Base-by-base conservation (phyloP, 2,329 filamentous ascomycete species). In the Aphanocladium album region DNA sequence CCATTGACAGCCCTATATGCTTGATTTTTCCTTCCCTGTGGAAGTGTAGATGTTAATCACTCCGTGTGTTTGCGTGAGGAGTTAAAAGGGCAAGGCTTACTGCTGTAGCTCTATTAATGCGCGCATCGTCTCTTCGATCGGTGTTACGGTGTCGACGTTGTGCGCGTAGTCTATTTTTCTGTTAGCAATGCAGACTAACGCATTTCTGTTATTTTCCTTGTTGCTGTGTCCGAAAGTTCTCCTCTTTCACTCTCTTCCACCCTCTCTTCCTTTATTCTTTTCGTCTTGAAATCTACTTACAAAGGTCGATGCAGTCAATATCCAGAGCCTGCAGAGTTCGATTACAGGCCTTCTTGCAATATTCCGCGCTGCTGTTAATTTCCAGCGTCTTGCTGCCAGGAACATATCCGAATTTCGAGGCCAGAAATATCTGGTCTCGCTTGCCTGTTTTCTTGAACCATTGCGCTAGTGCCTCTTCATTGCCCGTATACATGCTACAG, bases 1-100 rank as follows among this genome's bases (percentile, higher is more conserved):
- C 71, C 64, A 81, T 80, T 2, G 73, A 79, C 3, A 85, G 65
- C 9, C 83, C 82, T 16, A 85, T 71, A 67, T 82, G 71, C 58
- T 77, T 78, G 67, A 85, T 80, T 68, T 83, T 83, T 53, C 82
- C 81, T 65, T 80, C 77, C 5, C 71, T 75, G 43, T 30, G 30
- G 9, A 30, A 9, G 30, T 30, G 5, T 19, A 25, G 57, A 14
- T 17, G 14, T 57, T 27, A 47, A 33, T 46, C 21, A 17, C 23
- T 25, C 5, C 23, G 5, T 2, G 7, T 46, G 46, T 16, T 30
- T 5, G 30, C 9, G 30, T 30, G 9, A 30, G 30, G 19, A 30
- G 8, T 50, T 8, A 21, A 23, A 30, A 16, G 17, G 19, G 43
- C 45, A 45, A 16, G 43, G 19, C 62, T 57, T 35, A 68, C 61